Conservation (phyloP, 345 rosid genomes). For the Ceriops tagal region DNA sequence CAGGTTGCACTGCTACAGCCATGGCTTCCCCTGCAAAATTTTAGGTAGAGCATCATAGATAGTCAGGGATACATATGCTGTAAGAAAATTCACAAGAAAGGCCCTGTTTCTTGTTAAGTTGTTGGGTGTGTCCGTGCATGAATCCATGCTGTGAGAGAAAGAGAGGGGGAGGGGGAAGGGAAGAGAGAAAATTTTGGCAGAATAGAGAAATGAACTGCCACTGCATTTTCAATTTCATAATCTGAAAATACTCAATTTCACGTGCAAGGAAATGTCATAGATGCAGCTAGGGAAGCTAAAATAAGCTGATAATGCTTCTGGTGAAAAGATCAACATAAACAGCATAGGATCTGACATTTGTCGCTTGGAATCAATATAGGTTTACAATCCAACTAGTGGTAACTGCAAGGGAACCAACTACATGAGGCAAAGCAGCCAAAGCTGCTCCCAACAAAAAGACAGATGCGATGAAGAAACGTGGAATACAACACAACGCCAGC, state of each 20-base stretch:
- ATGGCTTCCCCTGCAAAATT: slow-evolving; percentile 49
- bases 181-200: neutral
- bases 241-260: neutral
- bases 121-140: no score
- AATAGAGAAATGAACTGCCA: neutral
- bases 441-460: neutral
- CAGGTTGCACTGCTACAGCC: slow-evolving; percentile 56
- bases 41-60: slow-evolving; percentile 12
- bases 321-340: no score
- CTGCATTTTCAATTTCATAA: neutral
- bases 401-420: neutral
- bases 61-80: slow-evolving; percentile 16
- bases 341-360: no score
- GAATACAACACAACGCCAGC: neutral
- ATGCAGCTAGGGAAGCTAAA: no score
- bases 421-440: no score
- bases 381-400: neutral
- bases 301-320: neutral
- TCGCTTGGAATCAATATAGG: neutral
- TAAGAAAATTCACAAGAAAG: no score
- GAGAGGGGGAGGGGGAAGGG: neutral
- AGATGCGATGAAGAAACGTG: neutral
- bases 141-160: neutral
- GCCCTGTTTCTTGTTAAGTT: neutral
- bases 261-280: no score